Conservation (phyloP, 306 rosid species). For the Quercus robur region DNA sequence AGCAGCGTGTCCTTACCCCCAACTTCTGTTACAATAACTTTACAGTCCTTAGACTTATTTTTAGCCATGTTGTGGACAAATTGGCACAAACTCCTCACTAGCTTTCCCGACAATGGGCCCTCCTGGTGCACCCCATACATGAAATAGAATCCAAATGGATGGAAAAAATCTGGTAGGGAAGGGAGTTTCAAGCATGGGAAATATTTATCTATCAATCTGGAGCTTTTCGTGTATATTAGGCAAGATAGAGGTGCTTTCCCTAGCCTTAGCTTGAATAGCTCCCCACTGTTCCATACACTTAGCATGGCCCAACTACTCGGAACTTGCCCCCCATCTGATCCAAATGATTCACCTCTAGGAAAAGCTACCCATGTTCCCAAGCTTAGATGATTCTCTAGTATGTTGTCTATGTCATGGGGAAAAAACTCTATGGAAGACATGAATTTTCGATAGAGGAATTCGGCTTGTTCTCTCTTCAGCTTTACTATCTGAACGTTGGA, state of each 20-base stretch:
- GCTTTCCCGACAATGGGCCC: constrained; percentile 71
- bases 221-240: constrained; percentile 56
- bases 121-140: constrained; percentile 71
- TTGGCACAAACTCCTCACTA: constrained; percentile 59
- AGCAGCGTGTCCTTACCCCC: constrained; percentile 55
- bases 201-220: constrained; percentile 56
- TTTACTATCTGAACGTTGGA: constrained; percentile 47
- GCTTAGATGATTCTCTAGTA: constrained; percentile 63
- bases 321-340: constrained; percentile 19
- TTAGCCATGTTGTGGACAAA: constrained; percentile 75
- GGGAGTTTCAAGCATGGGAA: constrained; percentile 77
- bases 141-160: constrained; percentile 89
- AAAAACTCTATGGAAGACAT: constrained; percentile 74
- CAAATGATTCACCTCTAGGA: constrained; percentile 47
- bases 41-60: constrained; percentile 44
- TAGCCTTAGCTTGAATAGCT: constrained; percentile 63
- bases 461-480: constrained; percentile 76
- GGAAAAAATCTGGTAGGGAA: constrained; percentile 58
- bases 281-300: constrained; percentile 89
- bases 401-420: constrained; percentile 64
- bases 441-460: constrained; percentile 56
- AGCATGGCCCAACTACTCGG: constrained; percentile 79
- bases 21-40: constrained; percentile 73
- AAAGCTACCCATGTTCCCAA: constrained; percentile 91
- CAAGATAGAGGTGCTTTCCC: constrained; percentile 73